Evolutionary conservation across 2,329 filamentous ascomycete species (phyloP).

Genomic region (Sordariomycetes sp.): DNA sequence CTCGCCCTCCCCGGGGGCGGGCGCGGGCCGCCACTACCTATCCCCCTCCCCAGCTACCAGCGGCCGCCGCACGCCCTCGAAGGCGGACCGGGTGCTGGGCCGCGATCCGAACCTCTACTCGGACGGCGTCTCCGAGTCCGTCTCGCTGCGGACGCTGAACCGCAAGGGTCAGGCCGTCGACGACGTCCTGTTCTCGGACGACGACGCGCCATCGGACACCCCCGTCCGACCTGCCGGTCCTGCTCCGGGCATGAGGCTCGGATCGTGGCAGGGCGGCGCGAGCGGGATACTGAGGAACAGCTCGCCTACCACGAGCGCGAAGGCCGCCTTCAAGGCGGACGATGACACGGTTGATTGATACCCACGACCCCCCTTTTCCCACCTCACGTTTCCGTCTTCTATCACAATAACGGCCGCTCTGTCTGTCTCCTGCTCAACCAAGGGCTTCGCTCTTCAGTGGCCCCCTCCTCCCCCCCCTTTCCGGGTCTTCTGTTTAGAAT

Average conservation of each 20-base stretch:
- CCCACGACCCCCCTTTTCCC: not conserved
- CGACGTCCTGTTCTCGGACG: conserved; percentile 23
- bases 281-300: conserved; percentile 30
- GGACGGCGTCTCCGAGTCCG: conserved; percentile 31
- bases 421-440: not conserved
- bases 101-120: conserved; percentile 45
- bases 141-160: conserved; percentile 34
- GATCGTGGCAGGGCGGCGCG: conserved; percentile 25
- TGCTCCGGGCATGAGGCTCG: conserved; percentile 9
- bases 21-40: conserved; percentile 17
- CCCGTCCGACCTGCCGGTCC: conserved; percentile 29
- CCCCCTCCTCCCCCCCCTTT: not conserved
- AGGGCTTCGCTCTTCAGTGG: not conserved
- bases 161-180: conserved; percentile 29
- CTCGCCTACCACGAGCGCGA: conserved; percentile 14
- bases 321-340: conserved; percentile 4
- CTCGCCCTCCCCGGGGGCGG: conserved; percentile 10
- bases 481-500: not conserved
- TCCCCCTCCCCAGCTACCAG: conserved; percentile 20
- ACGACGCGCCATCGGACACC: conserved; percentile 26
- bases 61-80: conserved; percentile 33
- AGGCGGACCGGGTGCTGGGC: conserved; percentile 48
- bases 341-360: conserved; percentile 6
- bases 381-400: not conserved
- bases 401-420: not conserved